Evolutionary conservation across 2,329 filamentous ascomycete genomes (phyloP), one percentile per base, ranked within the genome.

Genomic region (Alternaria burnsii): DNA sequence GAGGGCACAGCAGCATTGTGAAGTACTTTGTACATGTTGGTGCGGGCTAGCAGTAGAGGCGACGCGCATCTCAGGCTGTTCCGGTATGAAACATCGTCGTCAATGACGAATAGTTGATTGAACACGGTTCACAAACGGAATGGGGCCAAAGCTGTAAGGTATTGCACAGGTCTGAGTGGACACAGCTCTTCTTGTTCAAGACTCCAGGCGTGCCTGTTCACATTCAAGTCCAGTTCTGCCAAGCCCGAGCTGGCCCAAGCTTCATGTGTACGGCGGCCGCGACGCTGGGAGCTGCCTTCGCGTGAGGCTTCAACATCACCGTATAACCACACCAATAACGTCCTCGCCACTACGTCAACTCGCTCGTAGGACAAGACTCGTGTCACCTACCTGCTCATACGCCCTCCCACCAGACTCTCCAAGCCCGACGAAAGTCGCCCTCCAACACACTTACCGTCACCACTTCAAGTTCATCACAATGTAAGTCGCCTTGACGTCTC

Each of bases 401-500:
- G 38, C 38, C 51, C 30, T 22, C 22, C 8, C 34, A 22, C 28
- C 52, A 36, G 18, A 47, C n/a, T 36, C 8, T 40, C 11, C 18
- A 44, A 24, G 41, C 32, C 32, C 26, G 30, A 28, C 42, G 32
- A 22, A 10, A n/a, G 30, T 50, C 32, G 46, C 32, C 46, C 30
- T 55, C 26, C 46, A 57, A 44, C 42, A 40, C 59, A 59, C 32
- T 55, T 38, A 50, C 61, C 54, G 42, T 54, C 32, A 63, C 55
- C 46, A 64, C 61, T 28, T 53, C 52, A 53, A 69, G 54, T 52
- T 56, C 52, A 58, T 67, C 73, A 76, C 65, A 64, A 78, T 78
- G 75, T 78, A 75, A 51, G 74, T 59, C 44, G 18, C 43, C 14
- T 9, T 30, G 18, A 22, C 9, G 43, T 7, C n/a, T 34, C n/a